phyloP scores from a whole-genome alignment of 139 green algal genomes.

The Chlorella sp. region DNA sequence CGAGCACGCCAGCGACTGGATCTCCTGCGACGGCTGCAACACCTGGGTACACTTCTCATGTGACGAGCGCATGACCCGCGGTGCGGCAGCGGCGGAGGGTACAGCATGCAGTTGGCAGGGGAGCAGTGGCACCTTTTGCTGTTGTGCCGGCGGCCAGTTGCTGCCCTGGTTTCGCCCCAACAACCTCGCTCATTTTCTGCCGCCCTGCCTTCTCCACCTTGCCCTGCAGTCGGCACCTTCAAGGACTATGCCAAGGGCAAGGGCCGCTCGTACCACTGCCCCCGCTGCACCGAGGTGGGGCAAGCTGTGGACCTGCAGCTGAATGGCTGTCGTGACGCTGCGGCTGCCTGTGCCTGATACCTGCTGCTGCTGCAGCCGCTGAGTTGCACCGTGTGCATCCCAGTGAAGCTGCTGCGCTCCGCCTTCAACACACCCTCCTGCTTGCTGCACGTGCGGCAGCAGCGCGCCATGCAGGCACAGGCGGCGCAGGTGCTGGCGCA shows the following conservation, averaged over 20 bases:
- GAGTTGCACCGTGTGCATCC: too few relatives aligned
- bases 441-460: background rate
- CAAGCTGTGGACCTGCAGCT: too few relatives aligned
- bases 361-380: too few relatives aligned
- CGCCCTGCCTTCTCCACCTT: background rate
- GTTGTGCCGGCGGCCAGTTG: too few relatives aligned
- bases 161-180: too few relatives aligned
- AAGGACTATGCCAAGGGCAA: constrained; percentile 61
- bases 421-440: too few relatives aligned
- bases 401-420: too few relatives aligned
- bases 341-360: background rate
- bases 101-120: too few relatives aligned
- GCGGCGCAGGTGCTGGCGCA: background rate
- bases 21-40: constrained; percentile 71
- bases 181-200: too few relatives aligned
- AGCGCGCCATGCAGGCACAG: background rate
- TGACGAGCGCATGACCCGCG: constrained; percentile 55
- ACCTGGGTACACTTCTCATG: constrained; percentile 74
- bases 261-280: constrained; percentile 64
- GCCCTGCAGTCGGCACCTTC: constrained; percentile 52
- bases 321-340: background rate
- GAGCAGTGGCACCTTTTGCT: too few relatives aligned
- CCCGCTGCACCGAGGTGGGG: constrained; percentile 45
- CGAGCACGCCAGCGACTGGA: constrained; percentile 66
- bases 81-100: background rate